phyloP scores from a whole-genome alignment of 257 asterid species.

The Solanum tarijense region DNA sequence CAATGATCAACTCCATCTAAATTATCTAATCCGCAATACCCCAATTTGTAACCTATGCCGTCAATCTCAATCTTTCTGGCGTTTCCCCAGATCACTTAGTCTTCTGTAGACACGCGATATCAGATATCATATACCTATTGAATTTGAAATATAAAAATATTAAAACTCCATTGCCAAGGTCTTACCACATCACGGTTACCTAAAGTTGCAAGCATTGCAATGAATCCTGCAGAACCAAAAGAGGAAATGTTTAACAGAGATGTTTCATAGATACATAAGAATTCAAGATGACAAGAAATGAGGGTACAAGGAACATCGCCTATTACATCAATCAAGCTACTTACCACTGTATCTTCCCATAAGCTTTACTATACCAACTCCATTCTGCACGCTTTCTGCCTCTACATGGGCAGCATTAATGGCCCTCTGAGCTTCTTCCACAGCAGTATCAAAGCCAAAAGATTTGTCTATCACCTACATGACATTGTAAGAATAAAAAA shows the following conservation, averaged over 20 bases:
- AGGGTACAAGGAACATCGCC: not conserved
- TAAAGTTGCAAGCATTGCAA: slow-evolving; percentile 91
- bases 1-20: not conserved
- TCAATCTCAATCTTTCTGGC: not conserved
- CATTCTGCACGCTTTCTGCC: slow-evolving; percentile 84
- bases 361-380: slow-evolving; percentile 92
- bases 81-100: not conserved
- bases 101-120: not conserved
- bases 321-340: slow-evolving; percentile 1
- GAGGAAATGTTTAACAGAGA: not conserved
- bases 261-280: not conserved
- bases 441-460: slow-evolving; percentile 97
- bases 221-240: slow-evolving; percentile 55
- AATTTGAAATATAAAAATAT: not conserved
- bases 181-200: slow-evolving; percentile 96
- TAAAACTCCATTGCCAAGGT: not conserved
- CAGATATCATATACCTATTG: not conserved
- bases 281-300: slow-evolving; percentile 1
- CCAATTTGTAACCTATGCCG: not conserved
- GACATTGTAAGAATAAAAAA: not conserved
- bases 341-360: slow-evolving; percentile 96
- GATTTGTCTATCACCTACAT: slow-evolving; percentile 89
- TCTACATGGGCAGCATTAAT: slow-evolving; percentile 98
- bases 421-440: slow-evolving; percentile 97
- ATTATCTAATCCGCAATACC: not conserved